Conservation (phyloP, 768 basidiomycete genomes). For the Tricholoma terreum region DNA sequence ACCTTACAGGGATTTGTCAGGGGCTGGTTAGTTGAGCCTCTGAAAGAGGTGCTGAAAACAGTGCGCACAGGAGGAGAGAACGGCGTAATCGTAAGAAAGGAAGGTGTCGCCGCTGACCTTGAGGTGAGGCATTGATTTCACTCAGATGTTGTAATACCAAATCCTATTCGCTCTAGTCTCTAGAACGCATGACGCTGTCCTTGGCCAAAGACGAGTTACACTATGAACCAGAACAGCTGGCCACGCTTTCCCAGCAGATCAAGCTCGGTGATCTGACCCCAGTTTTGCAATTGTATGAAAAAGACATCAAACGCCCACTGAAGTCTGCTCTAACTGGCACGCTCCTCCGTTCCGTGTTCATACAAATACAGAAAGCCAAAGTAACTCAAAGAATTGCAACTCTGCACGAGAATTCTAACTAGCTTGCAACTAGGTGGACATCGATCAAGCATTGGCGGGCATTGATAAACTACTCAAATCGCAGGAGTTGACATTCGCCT, state of each 20-base stretch:
- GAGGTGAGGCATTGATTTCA: conserved; percentile 47
- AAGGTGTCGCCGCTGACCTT: conserved; percentile 83
- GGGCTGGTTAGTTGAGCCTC: conserved; percentile 36
- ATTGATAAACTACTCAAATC: conserved; percentile 93
- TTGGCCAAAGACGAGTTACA: conserved; percentile 79
- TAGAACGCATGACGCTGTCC: conserved; percentile 89
- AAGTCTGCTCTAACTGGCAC: conserved; percentile 78
- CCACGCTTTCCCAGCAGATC: conserved; percentile 60
- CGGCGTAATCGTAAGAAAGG: conserved; percentile 70
- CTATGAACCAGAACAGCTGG: conserved; percentile 63
- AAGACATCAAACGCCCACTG: conserved; percentile 86
- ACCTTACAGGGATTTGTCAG: conserved; percentile 69
- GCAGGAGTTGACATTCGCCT: conserved; percentile 94
- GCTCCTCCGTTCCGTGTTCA: conserved; percentile 78
- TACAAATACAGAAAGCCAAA: conserved; percentile 96
- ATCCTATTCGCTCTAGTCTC: conserved; percentile 49
- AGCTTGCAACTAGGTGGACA: conserved; percentile 65
- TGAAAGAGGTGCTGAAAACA: conserved; percentile 79
- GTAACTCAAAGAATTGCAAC: conserved; percentile 31
- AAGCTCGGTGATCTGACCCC: conserved; percentile 81
- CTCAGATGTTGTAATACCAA: background rate
- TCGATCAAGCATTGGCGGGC: conserved; percentile 84
- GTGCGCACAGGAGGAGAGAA: conserved; percentile 78
- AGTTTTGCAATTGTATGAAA: conserved; percentile 84
- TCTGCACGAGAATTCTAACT: background rate